A percentile compares a stretch with the other conserved stretches of the same genome.
These are phyloP conservation scores for Camelina hispida DNA, from an alignment of 345 rosid species.

Conservation along the genomic window DNA sequence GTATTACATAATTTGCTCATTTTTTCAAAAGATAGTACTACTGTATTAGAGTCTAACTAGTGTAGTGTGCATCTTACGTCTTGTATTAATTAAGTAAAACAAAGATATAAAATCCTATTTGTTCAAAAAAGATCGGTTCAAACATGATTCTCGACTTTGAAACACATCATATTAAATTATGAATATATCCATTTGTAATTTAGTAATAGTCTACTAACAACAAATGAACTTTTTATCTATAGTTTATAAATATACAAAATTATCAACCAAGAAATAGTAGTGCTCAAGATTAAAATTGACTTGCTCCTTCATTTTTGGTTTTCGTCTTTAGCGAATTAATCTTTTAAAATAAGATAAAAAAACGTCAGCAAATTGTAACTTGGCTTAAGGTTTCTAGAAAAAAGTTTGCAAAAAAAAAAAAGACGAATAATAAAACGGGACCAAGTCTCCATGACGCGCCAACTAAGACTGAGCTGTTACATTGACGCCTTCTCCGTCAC, in stretches of 20 bases:
- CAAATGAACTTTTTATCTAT: no score
- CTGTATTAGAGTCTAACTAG: background rate
- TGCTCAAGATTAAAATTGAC: background rate
- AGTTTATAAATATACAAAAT: no score
- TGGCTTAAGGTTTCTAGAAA: background rate
- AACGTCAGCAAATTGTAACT: background rate
- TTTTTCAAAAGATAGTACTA: no score
- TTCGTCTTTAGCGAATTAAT: background rate
- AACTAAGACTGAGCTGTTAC: conserved; percentile 40
- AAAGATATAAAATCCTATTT: background rate
- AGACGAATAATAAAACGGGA: conserved; percentile 18
- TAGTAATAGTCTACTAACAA: background rate
- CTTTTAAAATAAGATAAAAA: background rate
- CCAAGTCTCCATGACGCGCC: conserved; percentile 37
- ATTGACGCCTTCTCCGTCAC: conserved; percentile 42
- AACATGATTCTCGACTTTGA: conserved; percentile 25
- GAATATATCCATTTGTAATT: background rate
- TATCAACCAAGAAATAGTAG: background rate
- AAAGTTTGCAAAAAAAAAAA: background rate
- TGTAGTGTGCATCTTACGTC: conserved; percentile 29
- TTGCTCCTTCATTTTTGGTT: background rate
- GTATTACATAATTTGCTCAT: background rate
- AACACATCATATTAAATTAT: conserved; percentile 8
- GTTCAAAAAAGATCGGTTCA: conserved; percentile 22
- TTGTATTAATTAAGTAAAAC: background rate